Base-by-base conservation (phyloP, 352 stramenopile species). In the Pythium vanterpoolii region DNA sequence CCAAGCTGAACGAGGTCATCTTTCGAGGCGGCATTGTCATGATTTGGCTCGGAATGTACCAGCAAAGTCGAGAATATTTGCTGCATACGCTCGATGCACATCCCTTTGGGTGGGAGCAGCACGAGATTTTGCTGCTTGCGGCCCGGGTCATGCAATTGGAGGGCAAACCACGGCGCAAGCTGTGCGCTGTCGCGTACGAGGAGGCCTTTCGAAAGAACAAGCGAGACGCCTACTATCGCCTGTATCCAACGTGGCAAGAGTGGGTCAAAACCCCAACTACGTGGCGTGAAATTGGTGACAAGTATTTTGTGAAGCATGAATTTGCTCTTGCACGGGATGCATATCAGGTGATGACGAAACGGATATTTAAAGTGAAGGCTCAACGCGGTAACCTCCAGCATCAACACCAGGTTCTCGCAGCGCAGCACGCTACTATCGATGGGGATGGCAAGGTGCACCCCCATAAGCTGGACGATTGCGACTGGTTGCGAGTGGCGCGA, bases 1-100 rank as follows among this genome's bases (percentile, higher is more conserved):
- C 62, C 18, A 64, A 62, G 27, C 55, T 91, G 5, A 61, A 48
- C 7, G 61, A 84, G 28, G 74, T 89, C 19, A 85, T 91, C 3
- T 91, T 91, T 44, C 82, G 82, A 7, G 76, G 76, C n/a, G 77
- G 69, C 0, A 68, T 89, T 40, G 64, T 89, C 5, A 74, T 91
- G 67, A 63, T 86, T 24, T 71, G 75, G 2, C 53, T 91, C 21
- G 64, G 78, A 14, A 74, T 85, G 66, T 87, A 77, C 39, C 74
- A 71, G 6, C 82, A 91, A 50, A 83, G 77, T 34, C 72, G 78
- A 4, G 82, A 91, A 46, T 91, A 91, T 27, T 33, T 89, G 21
- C 28, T 91, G 5, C 77, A 91, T 28, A 70, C 83, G 1, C 60
- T 89, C 24, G 82, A 91, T 11, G 60, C 66, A 16, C 30, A 46